Conservation (phyloP, 495 filamentous ascomycete genomes). For the Neurospora pannonica region DNA sequence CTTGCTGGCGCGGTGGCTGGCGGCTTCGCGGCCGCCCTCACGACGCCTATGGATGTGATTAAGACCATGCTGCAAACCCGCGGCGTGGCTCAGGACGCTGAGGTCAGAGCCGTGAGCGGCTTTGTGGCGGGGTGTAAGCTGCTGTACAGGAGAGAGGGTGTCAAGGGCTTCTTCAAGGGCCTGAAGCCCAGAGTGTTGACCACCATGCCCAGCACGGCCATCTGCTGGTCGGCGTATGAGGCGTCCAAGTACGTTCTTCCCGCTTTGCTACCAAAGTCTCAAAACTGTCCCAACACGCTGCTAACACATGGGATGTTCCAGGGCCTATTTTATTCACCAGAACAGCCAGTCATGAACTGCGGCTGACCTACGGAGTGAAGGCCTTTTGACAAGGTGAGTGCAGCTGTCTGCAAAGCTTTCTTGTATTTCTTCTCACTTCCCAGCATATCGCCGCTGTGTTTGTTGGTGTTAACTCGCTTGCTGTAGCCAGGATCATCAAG, state of each 20-base stretch:
- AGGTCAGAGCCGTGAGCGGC: conserved; percentile 77
- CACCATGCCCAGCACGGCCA: conserved; percentile 96
- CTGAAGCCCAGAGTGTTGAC: conserved; percentile 86
- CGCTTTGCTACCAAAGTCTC: background rate
- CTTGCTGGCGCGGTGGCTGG: conserved; percentile 85
- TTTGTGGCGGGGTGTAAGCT: conserved; percentile 73
- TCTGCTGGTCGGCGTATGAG: conserved; percentile 81
- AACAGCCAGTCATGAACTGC: conserved; percentile 20
- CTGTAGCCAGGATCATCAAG: background rate
- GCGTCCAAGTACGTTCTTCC: conserved; percentile 43
- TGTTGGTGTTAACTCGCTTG: background rate
- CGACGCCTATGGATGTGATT: conserved; percentile 93
- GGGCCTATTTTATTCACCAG: conserved; percentile 48
- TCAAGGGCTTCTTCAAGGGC: conserved; percentile 83
- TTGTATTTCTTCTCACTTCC: background rate
- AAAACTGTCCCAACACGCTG: background rate
- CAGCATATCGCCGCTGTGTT: background rate
- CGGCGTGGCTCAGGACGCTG: conserved; percentile 67
- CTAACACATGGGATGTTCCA: conserved; percentile 16
- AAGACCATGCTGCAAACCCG: conserved; percentile 95
- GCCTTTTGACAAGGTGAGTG: background rate
- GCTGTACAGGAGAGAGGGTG: conserved; percentile 75
- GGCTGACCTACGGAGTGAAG: background rate
- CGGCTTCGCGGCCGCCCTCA: conserved; percentile 84
- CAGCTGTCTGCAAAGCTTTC: background rate